These are phyloP conservation scores for Coemansia sp. DNA, from an alignment of 192 early-diverging fungal species.

Conservation along the genomic window DNA sequence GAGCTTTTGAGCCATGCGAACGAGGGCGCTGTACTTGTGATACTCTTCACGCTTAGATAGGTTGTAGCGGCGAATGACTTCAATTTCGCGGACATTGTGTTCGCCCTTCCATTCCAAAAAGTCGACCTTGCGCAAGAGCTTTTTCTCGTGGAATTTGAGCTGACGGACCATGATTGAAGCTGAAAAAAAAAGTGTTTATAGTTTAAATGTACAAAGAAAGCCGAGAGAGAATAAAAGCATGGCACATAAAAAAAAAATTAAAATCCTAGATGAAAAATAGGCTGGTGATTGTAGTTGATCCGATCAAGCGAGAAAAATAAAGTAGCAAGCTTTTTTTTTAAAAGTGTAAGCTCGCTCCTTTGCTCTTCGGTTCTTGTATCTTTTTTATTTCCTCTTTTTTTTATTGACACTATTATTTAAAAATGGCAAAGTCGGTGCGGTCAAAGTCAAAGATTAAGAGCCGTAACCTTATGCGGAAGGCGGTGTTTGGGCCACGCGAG, in stretches of 20 bases:
- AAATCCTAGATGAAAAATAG: not conserved
- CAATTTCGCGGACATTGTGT: conserved; percentile 77
- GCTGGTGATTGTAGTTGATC: not conserved
- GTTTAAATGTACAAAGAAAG: not conserved
- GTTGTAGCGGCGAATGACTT: conserved; percentile 89
- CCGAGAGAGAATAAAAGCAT: not conserved
- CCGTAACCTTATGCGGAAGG: conserved; percentile 39
- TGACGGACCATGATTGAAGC: conserved; percentile 60
- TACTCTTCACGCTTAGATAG: conserved; percentile 84
- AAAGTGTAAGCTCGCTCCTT: not conserved
- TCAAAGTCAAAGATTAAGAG: conserved; percentile 51
- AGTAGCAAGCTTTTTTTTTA: not conserved
- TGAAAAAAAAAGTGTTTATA: not conserved
- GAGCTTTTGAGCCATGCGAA: conserved; percentile 78
- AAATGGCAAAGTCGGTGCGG: conserved; percentile 45
- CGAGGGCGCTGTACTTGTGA: conserved; percentile 79
- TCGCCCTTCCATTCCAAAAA: conserved; percentile 92
- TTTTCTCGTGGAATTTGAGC: conserved; percentile 93
- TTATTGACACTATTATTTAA: not conserved
- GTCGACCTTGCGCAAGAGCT: conserved; percentile 94
- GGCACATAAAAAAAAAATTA: not conserved
- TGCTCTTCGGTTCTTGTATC: not conserved
- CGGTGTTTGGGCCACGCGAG: conserved; percentile 46
- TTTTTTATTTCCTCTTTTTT: not conserved
- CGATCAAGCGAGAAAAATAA: conserved; percentile 15